Percentiles rank a stretch among this genome's conserved stretches.
Conservation (phyloP, 306 rosid genomes). For the Phaseolus lunatus region DNA sequence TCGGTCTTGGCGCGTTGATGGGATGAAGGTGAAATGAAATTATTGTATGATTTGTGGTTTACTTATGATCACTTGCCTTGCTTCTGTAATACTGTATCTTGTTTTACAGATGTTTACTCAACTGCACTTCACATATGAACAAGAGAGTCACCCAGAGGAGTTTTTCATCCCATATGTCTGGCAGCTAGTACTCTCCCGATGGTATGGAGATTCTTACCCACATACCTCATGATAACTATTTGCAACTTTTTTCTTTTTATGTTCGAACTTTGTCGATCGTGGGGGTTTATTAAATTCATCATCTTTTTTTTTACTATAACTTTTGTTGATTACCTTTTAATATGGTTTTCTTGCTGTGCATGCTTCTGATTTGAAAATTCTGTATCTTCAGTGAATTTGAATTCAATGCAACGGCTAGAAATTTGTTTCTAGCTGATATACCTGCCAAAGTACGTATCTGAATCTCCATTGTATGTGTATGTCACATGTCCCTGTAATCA, state of each 20-base stretch:
- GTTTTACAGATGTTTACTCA: constrained; percentile 73
- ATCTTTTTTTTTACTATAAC: background rate
- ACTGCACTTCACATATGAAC: constrained; percentile 84
- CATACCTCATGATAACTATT: background rate
- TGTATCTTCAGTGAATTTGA: constrained; percentile 60
- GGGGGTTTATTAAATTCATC: background rate
- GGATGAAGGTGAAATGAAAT: constrained; percentile 70
- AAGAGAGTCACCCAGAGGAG: constrained; percentile 87
- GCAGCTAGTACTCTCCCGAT: constrained; percentile 79
- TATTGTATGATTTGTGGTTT: background rate
- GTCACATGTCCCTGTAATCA: background rate
- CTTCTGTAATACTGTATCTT: background rate
- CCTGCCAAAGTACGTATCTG: constrained; percentile 60
- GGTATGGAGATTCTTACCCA: constrained; percentile 50
- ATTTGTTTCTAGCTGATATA: constrained; percentile 64
- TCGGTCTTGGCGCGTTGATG: constrained; percentile 84
- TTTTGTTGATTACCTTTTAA: background rate
- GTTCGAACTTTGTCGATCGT: constrained; percentile 8
- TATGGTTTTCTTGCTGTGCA: background rate
- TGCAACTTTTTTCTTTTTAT: background rate
- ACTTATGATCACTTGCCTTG: constrained; percentile 3
- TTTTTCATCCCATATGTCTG: constrained; percentile 83
- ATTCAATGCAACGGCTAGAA: constrained; percentile 69
- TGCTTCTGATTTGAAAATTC: constrained; percentile 22
- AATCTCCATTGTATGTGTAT: background rate